Evolutionary conservation across 164 flowering plant species (phyloP).

Genomic region (Piper longum): DNA sequence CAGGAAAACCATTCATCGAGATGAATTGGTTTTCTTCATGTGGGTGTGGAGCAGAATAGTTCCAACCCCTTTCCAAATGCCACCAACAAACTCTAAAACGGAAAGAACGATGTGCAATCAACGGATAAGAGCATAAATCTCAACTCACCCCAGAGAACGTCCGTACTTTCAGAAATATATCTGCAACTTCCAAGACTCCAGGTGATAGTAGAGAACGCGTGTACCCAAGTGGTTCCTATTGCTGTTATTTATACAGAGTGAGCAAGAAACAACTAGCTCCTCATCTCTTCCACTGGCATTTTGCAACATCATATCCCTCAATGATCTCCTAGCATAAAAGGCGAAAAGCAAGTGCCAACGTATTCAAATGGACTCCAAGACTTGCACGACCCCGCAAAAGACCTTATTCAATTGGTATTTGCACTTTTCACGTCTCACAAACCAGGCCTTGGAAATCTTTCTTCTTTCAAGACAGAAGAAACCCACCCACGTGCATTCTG

Average conservation of each 20-base stretch:
- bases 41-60: too few species aligned
- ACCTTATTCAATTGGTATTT: background rate
- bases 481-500: conserved; percentile 3
- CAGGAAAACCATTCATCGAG: too few species aligned
- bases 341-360: background rate
- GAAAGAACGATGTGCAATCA: background rate
- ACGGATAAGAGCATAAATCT: too few species aligned
- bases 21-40: too few species aligned
- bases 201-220: background rate
- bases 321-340: conserved; percentile 1
- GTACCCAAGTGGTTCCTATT: background rate
- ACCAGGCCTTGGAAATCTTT: background rate
- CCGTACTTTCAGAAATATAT: background rate
- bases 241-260: too few species aligned
- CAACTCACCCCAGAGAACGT: background rate
- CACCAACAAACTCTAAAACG: too few species aligned
- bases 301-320: conserved; percentile 1
- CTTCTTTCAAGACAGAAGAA: background rate
- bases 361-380: background rate
- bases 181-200: background rate
- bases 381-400: background rate
- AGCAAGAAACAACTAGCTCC: background rate
- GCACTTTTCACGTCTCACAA: conserved; percentile 3
- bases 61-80: too few species aligned
- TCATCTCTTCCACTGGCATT: background rate